These are phyloP conservation scores for Aspergillus niger DNA, from an alignment of 2,329 filamentous ascomycete genomes.

Conservation along the genomic window DNA sequence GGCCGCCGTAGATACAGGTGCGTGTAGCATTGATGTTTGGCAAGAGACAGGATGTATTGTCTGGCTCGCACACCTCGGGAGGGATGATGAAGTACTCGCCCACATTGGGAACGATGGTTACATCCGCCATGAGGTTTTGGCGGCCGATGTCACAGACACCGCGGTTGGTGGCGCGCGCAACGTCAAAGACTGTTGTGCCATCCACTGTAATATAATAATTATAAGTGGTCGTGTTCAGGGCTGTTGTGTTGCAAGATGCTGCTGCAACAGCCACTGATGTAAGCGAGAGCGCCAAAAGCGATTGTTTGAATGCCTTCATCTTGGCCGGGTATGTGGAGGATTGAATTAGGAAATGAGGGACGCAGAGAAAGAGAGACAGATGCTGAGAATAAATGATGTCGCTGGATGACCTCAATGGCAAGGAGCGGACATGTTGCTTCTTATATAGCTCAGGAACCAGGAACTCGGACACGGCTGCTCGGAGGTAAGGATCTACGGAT, in stretches of 20 bases:
- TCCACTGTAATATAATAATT: constrained; percentile 1
- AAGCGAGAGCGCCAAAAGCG: neutral
- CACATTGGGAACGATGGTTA: constrained; percentile 18
- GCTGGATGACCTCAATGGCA: neutral
- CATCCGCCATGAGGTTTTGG: constrained; percentile 21
- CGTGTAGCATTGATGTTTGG: constrained; percentile 6
- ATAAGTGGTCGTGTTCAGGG: constrained; percentile 10
- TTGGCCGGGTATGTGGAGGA: neutral
- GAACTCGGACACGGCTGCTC: neutral
- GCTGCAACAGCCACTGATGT: neutral
- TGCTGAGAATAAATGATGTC: neutral
- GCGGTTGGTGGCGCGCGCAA: constrained; percentile 13
- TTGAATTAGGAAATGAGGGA: neutral
- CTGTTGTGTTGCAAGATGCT: constrained; percentile 9
- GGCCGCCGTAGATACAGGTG: constrained; percentile 21
- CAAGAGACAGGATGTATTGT: constrained; percentile 19
- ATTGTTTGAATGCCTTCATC: neutral
- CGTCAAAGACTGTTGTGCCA: constrained; percentile 11
- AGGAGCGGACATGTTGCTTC: neutral
- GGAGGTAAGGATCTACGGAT: neutral
- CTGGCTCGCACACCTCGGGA: constrained; percentile 16
- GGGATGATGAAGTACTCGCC: constrained; percentile 19
- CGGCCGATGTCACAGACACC: constrained; percentile 18
- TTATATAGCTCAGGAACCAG: neutral
- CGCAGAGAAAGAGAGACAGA: neutral